Evolutionary conservation across 225 moss, liverwort and hornwort species (phyloP).

Genomic region (Sphagnum contortum): DNA sequence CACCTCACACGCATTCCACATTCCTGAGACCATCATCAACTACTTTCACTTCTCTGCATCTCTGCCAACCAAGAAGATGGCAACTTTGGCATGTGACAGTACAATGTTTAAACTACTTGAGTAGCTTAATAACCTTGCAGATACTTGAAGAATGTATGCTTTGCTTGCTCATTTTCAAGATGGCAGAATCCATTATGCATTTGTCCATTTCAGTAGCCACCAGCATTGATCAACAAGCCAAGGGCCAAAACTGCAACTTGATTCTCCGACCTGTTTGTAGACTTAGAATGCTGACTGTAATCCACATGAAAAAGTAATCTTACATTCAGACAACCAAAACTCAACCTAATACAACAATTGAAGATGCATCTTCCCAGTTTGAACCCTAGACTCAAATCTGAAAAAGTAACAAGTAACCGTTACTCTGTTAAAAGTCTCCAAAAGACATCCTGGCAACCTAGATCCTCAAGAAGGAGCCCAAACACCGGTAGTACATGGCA

Average conservation of each 20-base stretch:
- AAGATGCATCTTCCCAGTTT: not conserved
- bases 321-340: too few species aligned
- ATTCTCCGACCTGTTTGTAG: too few species aligned
- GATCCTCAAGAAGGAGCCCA: slow-evolving; percentile 2
- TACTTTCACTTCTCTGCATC: too few species aligned
- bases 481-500: too few species aligned
- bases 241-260: not conserved
- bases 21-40: not conserved
- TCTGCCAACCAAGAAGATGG: too few species aligned
- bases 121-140: slow-evolving; percentile 52
- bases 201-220: slow-evolving; percentile 92
- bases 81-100: too few species aligned
- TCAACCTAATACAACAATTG: too few species aligned
- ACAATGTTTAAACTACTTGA: too few species aligned
- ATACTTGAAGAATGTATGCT: slow-evolving; percentile 93
- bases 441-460: too few species aligned
- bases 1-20: slow-evolving; percentile 46
- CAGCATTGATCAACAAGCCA: slow-evolving; percentile 47
- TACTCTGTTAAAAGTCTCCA: too few species aligned
- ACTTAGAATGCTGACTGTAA: too few species aligned
- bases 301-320: too few species aligned
- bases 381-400: not conserved
- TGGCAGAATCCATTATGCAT: slow-evolving; percentile 96
- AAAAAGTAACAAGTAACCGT: not conserved
- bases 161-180: slow-evolving; percentile 72